Evolutionary conservation across 768 basidiomycete genomes (phyloP).

Genomic region (Inosperma sp.): DNA sequence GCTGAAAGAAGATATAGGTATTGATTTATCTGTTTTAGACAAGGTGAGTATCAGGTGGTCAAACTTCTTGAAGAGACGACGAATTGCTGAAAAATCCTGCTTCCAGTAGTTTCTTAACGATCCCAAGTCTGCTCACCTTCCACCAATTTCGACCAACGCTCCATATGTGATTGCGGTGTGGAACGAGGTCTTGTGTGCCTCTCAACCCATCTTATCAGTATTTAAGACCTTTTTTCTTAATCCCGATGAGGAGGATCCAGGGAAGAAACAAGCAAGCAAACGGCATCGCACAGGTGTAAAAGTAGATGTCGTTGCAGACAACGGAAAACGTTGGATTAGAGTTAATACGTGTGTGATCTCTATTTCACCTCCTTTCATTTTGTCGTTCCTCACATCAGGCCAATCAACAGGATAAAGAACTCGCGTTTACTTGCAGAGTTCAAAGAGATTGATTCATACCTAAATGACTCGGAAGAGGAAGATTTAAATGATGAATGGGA

Average conservation of each 20-base stretch:
- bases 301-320: constrained; percentile 76
- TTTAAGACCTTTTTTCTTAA: constrained; percentile 47
- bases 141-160: constrained; percentile 67
- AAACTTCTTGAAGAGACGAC: neutral
- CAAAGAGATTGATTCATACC: constrained; percentile 77
- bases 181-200: constrained; percentile 67
- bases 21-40: constrained; percentile 42
- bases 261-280: constrained; percentile 22
- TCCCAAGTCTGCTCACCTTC: constrained; percentile 40
- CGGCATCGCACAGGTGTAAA: constrained; percentile 46
- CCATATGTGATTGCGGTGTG: constrained; percentile 79
- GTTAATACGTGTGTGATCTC: constrained; percentile 74
- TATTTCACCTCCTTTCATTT: neutral
- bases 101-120: constrained; percentile 60
- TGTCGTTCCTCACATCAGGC: constrained; percentile 2
- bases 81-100: constrained; percentile 13
- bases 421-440: constrained; percentile 75
- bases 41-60: constrained; percentile 35
- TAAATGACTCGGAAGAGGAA: constrained; percentile 55
- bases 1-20: constrained; percentile 40
- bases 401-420: constrained; percentile 59
- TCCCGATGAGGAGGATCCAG: constrained; percentile 9
- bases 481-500: constrained; percentile 49
- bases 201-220: constrained; percentile 52
- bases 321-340: constrained; percentile 74